Conservation (phyloP, 2,329 filamentous ascomycete species). For the Alternaria infectoria region DNA sequence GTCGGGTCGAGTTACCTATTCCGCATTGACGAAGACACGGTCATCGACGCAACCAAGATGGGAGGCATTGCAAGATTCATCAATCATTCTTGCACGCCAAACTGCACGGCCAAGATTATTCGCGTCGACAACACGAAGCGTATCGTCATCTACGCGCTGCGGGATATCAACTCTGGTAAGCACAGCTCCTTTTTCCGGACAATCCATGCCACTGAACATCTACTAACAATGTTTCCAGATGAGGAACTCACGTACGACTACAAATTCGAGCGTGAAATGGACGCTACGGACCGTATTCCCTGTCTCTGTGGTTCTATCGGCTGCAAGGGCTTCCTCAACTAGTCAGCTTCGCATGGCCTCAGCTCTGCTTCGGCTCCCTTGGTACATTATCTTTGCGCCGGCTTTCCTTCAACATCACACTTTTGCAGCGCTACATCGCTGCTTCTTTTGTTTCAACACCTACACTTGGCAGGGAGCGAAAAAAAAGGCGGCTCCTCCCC, state of each 20-base stretch:
- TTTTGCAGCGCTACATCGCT: neutral
- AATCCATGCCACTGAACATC: neutral
- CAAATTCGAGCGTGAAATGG: slow-evolving; percentile 98
- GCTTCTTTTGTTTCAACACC: slow-evolving; percentile 1
- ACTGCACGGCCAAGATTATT: slow-evolving; percentile 99
- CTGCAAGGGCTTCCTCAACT: slow-evolving; percentile 99
- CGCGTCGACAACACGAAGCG: slow-evolving; percentile 97
- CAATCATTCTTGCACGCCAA: slow-evolving; percentile 97
- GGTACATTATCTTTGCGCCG: neutral
- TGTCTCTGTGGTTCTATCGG: slow-evolving; percentile 95
- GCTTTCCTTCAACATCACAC: neutral
- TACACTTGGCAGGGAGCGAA: neutral
- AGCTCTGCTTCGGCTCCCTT: neutral
- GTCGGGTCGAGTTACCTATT: slow-evolving; percentile 98
- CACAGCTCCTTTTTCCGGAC: slow-evolving; percentile 33
- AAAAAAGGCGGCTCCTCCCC: neutral
- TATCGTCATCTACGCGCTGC: slow-evolving; percentile 97
- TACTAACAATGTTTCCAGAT: slow-evolving; percentile 63
- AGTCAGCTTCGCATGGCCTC: slow-evolving; percentile 38
- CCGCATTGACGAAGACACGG: slow-evolving; percentile 95
- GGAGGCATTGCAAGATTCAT: slow-evolving; percentile 98
- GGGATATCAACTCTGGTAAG: slow-evolving; percentile 94
- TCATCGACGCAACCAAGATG: slow-evolving; percentile 98
- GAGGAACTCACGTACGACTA: slow-evolving; percentile 99
- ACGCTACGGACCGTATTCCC: slow-evolving; percentile 92